phyloP scores from a whole-genome alignment of 306 rosid genomes.

The Bauhinia variegata region DNA sequence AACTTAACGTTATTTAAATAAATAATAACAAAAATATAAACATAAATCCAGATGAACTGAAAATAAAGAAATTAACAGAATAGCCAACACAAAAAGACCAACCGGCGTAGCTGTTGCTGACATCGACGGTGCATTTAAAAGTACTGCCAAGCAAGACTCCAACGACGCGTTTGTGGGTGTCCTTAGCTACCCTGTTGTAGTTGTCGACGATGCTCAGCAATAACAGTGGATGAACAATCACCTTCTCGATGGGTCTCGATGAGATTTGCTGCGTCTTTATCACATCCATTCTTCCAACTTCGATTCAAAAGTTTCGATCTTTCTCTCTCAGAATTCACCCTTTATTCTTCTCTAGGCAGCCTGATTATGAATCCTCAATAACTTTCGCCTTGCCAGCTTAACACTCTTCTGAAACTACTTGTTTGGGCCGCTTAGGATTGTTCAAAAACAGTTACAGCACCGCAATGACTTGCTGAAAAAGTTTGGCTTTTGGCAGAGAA shows the following conservation, averaged over 20 bases:
- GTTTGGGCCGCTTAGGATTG: too few relatives aligned
- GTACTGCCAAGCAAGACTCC: constrained; percentile 84
- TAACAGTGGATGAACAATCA: constrained; percentile 82
- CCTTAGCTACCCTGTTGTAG: constrained; percentile 85
- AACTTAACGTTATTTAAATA: neutral
- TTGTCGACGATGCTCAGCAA: constrained; percentile 91
- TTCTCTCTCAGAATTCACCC: neutral
- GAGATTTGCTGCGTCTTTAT: constrained; percentile 85
- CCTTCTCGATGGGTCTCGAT: constrained; percentile 75
- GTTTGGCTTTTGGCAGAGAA: too few relatives aligned
- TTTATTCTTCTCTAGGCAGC: neutral
- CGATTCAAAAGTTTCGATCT: constrained; percentile 1
- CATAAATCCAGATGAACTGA: constrained; percentile 16
- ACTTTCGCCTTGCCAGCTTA: too few relatives aligned
- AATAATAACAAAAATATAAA: neutral
- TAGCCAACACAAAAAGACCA: neutral
- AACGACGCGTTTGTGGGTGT: constrained; percentile 83
- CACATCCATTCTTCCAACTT: constrained; percentile 64
- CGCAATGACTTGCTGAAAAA: too few relatives aligned
- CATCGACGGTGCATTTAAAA: constrained; percentile 82
- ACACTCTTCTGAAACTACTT: too few relatives aligned
- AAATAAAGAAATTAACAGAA: neutral
- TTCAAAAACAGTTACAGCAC: too few relatives aligned
- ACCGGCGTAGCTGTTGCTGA: constrained; percentile 93
- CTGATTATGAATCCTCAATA: too few relatives aligned